Evolutionary conservation across 768 basidiomycete genomes (phyloP).

Genomic region (Tulasnella sp.): DNA sequence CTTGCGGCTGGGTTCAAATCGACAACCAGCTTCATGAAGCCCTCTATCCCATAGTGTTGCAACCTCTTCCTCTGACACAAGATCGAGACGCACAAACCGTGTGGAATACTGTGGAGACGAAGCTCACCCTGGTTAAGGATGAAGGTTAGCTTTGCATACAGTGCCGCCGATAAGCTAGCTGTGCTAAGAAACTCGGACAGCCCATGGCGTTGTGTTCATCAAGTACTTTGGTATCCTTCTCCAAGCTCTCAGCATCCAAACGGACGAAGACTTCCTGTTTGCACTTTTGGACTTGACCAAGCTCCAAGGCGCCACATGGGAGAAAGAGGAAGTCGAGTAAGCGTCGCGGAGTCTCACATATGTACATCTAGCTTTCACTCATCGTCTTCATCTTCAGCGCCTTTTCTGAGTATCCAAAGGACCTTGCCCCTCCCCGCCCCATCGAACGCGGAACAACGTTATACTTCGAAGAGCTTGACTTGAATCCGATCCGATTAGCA

Average conservation of each 20-base stretch:
- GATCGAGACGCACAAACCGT: neutral
- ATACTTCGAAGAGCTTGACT: conserved; percentile 91
- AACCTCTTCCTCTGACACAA: conserved; percentile 50
- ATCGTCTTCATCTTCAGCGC: conserved; percentile 38
- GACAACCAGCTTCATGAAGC: conserved; percentile 98
- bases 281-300: conserved; percentile 86
- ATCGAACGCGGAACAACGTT: conserved; percentile 64
- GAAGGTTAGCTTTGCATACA: conserved; percentile 48
- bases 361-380: neutral
- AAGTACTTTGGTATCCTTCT: conserved; percentile 93
- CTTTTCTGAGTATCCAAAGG: conserved; percentile 60
- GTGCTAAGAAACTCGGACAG: conserved; percentile 36
- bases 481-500: conserved; percentile 87
- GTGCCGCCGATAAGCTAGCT: conserved; percentile 15
- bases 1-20: conserved; percentile 82
- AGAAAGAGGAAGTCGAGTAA: conserved; percentile 67
- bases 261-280: conserved; percentile 96
- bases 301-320: conserved; percentile 87
- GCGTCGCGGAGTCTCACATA: conserved; percentile 27
- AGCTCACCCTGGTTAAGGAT: conserved; percentile 66
- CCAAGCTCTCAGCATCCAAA: conserved; percentile 88
- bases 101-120: neutral
- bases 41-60: conserved; percentile 86
- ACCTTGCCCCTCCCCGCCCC: conserved; percentile 61
- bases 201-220: conserved; percentile 96